Base-by-base conservation (phyloP, 345 rosid species). In the Stellera chamaejasme region DNA sequence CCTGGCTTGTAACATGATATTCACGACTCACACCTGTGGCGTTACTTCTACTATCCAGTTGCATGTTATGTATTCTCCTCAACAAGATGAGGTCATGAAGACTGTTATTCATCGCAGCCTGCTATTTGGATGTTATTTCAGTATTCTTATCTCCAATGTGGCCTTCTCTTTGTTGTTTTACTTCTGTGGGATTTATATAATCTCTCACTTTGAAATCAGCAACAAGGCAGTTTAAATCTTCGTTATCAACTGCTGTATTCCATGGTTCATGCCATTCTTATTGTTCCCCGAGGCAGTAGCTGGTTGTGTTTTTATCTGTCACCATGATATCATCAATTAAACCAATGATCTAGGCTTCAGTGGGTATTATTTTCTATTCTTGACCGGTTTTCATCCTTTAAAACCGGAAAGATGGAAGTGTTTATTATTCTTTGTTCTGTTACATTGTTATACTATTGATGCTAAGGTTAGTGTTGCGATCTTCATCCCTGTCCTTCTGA, bases 201-300 rank as follows among this genome's bases (percentile, higher is more conserved):
- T 67, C 72, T 70, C 42, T 82, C 66, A 50, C 70, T 70, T 71
- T 78, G 66, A 80, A 78, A 73, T 59, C 73, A 81, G 61, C 67
- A 71, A 65, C 85, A 78, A 79, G 72, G 81, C 85, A 72, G 65
- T 78, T 63, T 73, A 68, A 61, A 62, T 72, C 42, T 77, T 76
- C 73, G 53, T 72, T 73, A 48, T 67, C 39, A 32, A 32, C 7
- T 32, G 9, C 39, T 32, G 39, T 32, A 32, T 19, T 19, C 23
- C 23, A 19, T 19, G 23, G 23, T 19, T 19, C 76, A 61, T 78
- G 78, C 82, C 75, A 66, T 75, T 66, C 72, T 54, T 83, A 48
- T 71, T 73, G 64, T 69, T 71, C 68, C 61, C 26, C 75, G 52
- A 32, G 23, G 39, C 39, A 32, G 39, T 32, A 32, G 39, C 39